A percentile compares a stretch with the other conserved stretches of the same genome.
These are phyloP conservation scores for Daldinia grandis DNA, from an alignment of 495 filamentous ascomycete species.

Conservation along the genomic window DNA sequence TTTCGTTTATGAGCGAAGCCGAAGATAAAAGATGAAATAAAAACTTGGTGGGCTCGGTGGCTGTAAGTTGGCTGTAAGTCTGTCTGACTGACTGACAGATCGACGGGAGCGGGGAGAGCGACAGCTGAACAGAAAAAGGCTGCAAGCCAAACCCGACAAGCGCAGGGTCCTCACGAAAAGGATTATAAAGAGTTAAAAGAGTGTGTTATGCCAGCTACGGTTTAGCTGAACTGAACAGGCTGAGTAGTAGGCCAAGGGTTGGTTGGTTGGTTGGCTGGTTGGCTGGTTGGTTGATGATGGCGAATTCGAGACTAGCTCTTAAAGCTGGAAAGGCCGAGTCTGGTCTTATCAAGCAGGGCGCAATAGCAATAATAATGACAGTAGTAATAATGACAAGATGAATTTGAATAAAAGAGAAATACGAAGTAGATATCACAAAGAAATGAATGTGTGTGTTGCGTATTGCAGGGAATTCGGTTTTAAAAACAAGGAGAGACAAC, in stretches of 20 bases:
- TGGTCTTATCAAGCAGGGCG: neutral
- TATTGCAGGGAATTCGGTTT: neutral
- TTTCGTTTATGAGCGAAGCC: slow-evolving; percentile 17
- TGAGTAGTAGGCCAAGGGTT: neutral
- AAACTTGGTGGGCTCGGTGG: slow-evolving; percentile 18
- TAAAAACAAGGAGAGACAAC: neutral
- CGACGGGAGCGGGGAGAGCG: slow-evolving; percentile 15
- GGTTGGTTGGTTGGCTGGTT: neutral
- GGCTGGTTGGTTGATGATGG: neutral
- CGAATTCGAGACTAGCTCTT: neutral
- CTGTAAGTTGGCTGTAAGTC: slow-evolving; percentile 15
- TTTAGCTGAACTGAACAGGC: slow-evolving; percentile 5
- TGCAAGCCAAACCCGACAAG: neutral
- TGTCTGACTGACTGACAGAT: slow-evolving; percentile 14
- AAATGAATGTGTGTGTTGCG: neutral
- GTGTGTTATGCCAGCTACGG: slow-evolving; percentile 1
- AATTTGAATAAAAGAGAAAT: neutral
- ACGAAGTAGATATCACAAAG: slow-evolving; percentile 5
- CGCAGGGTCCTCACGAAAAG: neutral
- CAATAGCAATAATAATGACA: neutral
- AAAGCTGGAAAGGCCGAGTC: neutral
- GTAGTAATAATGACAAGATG: neutral
- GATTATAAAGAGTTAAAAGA: neutral
- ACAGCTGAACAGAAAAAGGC: slow-evolving; percentile 23
- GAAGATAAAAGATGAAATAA: slow-evolving; percentile 3